A percentile compares a stretch with the other conserved stretches of the same genome.
Conservation (phyloP, 140 eudicot genomes). For the Erigeron philadelphicus region DNA sequence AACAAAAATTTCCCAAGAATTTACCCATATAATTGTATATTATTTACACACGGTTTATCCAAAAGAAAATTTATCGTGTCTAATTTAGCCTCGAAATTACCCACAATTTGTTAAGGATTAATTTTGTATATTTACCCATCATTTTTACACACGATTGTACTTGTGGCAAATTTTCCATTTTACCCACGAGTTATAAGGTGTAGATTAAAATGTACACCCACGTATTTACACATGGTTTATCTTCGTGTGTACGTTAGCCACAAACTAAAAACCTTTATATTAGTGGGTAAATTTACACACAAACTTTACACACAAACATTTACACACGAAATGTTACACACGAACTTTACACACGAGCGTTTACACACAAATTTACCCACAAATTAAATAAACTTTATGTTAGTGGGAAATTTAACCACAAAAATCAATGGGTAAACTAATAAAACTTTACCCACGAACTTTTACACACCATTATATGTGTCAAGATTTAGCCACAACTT, state of each 20-base stretch:
- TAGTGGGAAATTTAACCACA: too few relatives aligned
- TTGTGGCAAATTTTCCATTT: background rate
- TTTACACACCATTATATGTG: background rate
- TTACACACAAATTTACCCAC: too few relatives aligned
- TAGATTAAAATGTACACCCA: background rate
- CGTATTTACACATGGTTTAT: background rate
- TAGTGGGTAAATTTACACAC: too few relatives aligned
- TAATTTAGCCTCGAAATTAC: background rate
- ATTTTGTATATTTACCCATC: background rate
- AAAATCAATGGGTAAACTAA: background rate
- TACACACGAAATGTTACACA: too few relatives aligned
- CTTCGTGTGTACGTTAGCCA: too few relatives aligned
- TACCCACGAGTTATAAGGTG: background rate
- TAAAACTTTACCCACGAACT: background rate
- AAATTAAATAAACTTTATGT: too few relatives aligned
- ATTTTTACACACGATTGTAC: background rate
- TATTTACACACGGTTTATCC: background rate
- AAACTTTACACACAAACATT: too few relatives aligned
- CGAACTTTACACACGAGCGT: too few relatives aligned
- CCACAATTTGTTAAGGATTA: background rate
- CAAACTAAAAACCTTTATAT: background rate
- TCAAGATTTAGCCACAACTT: background rate
- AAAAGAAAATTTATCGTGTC: too few relatives aligned
- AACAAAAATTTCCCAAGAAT: background rate
- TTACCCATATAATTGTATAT: background rate